These are phyloP conservation scores for Pestalotiopsis sp. DNA, from an alignment of 2,329 filamentous ascomycete species.

Conservation along the genomic window DNA sequence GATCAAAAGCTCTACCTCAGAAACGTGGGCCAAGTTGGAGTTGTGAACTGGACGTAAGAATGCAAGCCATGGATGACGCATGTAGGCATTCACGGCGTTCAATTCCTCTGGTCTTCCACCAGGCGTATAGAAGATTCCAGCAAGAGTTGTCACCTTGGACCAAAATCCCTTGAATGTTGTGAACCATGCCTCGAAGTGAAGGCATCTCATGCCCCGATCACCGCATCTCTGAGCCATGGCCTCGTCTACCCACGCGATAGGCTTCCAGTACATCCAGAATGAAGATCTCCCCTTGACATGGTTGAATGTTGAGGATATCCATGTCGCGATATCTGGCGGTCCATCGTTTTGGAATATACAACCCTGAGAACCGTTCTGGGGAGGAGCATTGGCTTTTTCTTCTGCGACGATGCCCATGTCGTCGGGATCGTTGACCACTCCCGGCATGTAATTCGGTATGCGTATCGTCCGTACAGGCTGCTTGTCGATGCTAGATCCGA, in stretches of 20 bases:
- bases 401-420: neutral
- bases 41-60: conserved; percentile 45
- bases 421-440: conserved; percentile 39
- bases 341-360: conserved; percentile 18
- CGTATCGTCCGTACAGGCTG: conserved; percentile 30
- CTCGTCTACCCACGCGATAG: conserved; percentile 42
- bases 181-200: conserved; percentile 38
- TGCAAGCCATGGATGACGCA: conserved; percentile 51
- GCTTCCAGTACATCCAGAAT: conserved; percentile 33
- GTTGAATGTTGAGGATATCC: conserved; percentile 15
- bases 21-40: conserved; percentile 22
- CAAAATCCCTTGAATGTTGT: conserved; percentile 16
- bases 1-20: conserved; percentile 49
- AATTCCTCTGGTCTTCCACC: conserved; percentile 36
- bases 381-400: conserved; percentile 16
- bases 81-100: conserved; percentile 17
- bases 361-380: conserved; percentile 14
- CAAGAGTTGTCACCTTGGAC: conserved; percentile 33
- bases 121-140: conserved; percentile 52
- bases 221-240: conserved; percentile 37
- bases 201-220: conserved; percentile 18
- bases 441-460: conserved; percentile 36
- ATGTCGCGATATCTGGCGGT: conserved; percentile 14
- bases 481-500: conserved; percentile 44
- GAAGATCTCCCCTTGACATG: conserved; percentile 14